Conservation (phyloP, 2,329 filamentous ascomycete genomes). For the Penicillium occitanis region DNA sequence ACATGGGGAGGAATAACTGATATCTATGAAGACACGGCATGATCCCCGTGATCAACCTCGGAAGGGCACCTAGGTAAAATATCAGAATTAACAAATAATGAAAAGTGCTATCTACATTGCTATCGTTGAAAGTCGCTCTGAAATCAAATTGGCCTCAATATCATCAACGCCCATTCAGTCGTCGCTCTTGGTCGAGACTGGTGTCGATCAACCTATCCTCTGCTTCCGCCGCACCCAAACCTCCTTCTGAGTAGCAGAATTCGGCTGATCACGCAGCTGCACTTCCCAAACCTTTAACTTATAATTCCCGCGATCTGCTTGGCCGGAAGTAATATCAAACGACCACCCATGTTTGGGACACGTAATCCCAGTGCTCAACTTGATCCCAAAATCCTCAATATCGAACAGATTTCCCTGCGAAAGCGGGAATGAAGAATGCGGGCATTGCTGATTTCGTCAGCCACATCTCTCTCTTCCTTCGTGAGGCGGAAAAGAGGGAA, state of each 20-base stretch:
- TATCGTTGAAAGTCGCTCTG: background rate
- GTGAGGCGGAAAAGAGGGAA: background rate
- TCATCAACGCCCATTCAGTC: background rate
- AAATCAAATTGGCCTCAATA: background rate
- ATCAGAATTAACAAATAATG: background rate
- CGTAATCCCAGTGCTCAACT: slow-evolving; percentile 53
- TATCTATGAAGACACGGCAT: background rate
- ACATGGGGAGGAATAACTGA: slow-evolving; percentile 15
- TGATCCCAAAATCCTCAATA: slow-evolving; percentile 67
- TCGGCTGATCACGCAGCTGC: slow-evolving; percentile 47
- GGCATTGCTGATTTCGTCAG: slow-evolving; percentile 55
- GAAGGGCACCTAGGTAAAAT: background rate
- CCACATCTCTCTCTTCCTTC: slow-evolving; percentile 7
- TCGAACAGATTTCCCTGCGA: slow-evolving; percentile 65
- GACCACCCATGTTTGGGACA: slow-evolving; percentile 72
- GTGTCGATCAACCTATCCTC: slow-evolving; percentile 10
- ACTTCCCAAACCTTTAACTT: slow-evolving; percentile 64
- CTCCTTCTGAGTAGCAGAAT: slow-evolving; percentile 28
- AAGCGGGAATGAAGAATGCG: slow-evolving; percentile 66
- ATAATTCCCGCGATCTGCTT: slow-evolving; percentile 62
- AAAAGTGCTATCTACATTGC: background rate
- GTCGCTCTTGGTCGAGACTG: background rate
- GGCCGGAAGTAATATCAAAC: slow-evolving; percentile 66
- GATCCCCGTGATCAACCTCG: background rate
- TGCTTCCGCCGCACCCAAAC: slow-evolving; percentile 34